phyloP scores from a whole-genome alignment of 441 rosid species.

The Gossypium armourianum region DNA sequence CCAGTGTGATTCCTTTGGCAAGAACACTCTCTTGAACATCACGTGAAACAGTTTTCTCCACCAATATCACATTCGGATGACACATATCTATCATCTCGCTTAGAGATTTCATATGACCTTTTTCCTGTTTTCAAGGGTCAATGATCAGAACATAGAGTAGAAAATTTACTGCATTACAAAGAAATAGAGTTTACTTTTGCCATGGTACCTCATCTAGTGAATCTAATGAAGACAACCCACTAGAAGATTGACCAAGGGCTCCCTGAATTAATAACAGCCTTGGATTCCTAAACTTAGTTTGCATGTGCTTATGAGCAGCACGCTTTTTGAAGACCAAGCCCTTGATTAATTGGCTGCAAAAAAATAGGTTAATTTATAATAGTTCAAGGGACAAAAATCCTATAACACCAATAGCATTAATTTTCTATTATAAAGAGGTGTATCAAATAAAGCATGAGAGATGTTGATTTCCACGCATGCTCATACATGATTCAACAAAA shows the following conservation, averaged over 20 bases:
- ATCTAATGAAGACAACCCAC: constrained; percentile 60
- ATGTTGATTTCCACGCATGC: neutral
- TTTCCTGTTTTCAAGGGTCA: constrained; percentile 42
- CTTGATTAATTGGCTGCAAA: constrained; percentile 65
- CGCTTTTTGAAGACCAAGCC: constrained; percentile 87
- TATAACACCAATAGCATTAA: neutral
- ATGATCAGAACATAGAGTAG: constrained; percentile 15
- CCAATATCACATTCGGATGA: constrained; percentile 72
- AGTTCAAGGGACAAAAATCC: neutral
- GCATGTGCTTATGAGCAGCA: constrained; percentile 97
- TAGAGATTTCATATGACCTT: constrained; percentile 44
- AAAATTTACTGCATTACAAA: neutral
- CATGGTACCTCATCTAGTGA: constrained; percentile 57
- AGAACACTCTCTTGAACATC: constrained; percentile 69
- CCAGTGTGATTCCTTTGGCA: constrained; percentile 60
- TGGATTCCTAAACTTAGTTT: constrained; percentile 62
- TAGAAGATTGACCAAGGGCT: constrained; percentile 58
- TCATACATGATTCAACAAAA: neutral
- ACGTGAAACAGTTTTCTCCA: constrained; percentile 78
- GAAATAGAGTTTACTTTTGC: neutral
- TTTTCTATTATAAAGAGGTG: neutral
- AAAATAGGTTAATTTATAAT: neutral
- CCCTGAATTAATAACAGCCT: constrained; percentile 63
- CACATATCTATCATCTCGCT: constrained; percentile 48
- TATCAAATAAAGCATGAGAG: neutral